Conservation (phyloP, 2,329 filamentous ascomycete species). For the Epichloe elymi region DNA sequence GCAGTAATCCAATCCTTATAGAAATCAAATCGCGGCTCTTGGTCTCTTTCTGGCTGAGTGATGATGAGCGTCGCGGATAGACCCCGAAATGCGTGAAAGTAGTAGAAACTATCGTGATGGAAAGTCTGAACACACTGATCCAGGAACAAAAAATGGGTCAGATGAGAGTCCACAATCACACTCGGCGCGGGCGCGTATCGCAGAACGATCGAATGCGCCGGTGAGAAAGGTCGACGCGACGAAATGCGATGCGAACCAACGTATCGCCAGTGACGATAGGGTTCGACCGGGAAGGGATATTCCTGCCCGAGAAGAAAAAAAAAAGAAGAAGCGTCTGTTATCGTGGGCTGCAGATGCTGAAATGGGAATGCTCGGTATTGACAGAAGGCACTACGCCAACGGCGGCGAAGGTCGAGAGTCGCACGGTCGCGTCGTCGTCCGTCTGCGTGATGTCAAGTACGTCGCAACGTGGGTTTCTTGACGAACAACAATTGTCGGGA, state of each 20-base stretch:
- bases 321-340: background rate
- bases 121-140: background rate
- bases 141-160: background rate
- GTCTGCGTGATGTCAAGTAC: background rate
- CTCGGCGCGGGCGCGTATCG: background rate
- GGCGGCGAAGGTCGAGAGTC: background rate
- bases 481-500: background rate
- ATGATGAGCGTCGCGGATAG: background rate
- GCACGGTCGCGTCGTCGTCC: background rate
- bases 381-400: background rate
- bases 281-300: too few species aligned
- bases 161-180: background rate
- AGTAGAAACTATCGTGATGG: too few species aligned
- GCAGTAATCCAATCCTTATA: background rate
- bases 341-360: background rate
- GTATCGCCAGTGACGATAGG: too few species aligned
- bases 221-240: background rate
- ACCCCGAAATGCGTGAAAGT: background rate
- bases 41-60: background rate
- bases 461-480: background rate
- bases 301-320: background rate
- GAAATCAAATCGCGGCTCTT: background rate
- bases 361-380: background rate
- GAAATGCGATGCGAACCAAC: background rate
- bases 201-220: constrained; percentile 4